These are phyloP conservation scores for Persicaria maculosa DNA, from an alignment of 148 eudicot species.

Conservation along the genomic window DNA sequence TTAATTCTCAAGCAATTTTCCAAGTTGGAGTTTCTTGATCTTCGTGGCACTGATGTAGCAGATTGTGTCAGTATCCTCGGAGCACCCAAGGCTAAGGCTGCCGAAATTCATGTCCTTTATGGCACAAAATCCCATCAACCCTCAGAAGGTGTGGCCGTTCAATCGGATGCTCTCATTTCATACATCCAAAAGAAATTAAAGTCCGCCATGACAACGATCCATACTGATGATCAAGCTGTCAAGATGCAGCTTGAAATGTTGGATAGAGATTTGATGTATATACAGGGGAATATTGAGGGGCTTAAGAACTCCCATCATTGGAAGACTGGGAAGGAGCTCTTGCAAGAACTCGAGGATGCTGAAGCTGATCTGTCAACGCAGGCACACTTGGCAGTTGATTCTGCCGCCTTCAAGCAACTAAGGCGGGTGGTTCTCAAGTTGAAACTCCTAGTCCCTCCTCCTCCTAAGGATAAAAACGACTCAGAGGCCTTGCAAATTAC, in stretches of 20 bases:
- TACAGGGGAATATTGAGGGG: background rate
- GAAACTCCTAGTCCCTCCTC: constrained; percentile 1
- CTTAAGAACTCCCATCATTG: background rate
- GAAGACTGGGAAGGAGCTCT: background rate
- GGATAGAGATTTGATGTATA: background rate
- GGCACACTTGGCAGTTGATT: background rate
- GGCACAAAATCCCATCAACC: background rate
- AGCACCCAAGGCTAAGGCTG: background rate
- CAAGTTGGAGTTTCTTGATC: background rate
- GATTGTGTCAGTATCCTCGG: background rate
- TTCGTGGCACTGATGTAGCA: background rate
- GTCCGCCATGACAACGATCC: background rate
- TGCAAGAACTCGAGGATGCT: background rate
- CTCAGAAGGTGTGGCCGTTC: too few species aligned
- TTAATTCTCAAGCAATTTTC: background rate
- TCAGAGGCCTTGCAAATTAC: background rate
- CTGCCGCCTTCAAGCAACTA: background rate
- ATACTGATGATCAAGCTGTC: background rate
- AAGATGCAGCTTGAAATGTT: background rate
- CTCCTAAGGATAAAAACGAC: background rate
- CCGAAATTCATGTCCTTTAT: background rate
- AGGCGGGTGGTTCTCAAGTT: background rate
- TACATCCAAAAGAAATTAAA: background rate
- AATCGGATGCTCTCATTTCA: background rate
- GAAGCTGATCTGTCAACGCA: background rate